phyloP scores from a whole-genome alignment of 1,284 basidiomycete species.

The Marasmius sp. region DNA sequence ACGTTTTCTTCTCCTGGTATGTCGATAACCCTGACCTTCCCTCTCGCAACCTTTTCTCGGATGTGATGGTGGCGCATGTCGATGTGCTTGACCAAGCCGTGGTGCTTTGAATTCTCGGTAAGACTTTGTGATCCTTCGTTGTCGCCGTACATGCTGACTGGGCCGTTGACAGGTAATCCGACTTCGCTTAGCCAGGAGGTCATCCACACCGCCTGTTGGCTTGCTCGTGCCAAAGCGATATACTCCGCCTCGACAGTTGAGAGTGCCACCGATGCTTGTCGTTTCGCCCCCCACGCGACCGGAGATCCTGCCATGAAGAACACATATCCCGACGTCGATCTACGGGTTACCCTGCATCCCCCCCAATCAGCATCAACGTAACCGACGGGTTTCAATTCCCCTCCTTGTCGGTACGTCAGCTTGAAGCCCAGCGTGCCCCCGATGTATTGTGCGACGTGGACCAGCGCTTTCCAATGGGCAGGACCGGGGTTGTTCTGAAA shows the following conservation, averaged over 20 bases:
- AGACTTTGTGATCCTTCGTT: slow-evolving; percentile 29
- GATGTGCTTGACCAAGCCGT: slow-evolving; percentile 37
- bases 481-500: slow-evolving; percentile 11
- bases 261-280: slow-evolving; percentile 25
- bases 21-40: slow-evolving; percentile 20
- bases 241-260: slow-evolving; percentile 26
- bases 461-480: slow-evolving; percentile 21
- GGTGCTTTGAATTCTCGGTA: slow-evolving; percentile 21
- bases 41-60: slow-evolving; percentile 28
- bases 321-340: neutral
- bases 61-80: slow-evolving; percentile 29
- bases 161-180: neutral
- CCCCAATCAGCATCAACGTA: neutral
- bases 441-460: slow-evolving; percentile 30
- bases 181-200: slow-evolving; percentile 20
- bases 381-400: neutral
- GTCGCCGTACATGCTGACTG: slow-evolving; percentile 20
- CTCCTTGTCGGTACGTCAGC: neutral
- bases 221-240: slow-evolving; percentile 24
- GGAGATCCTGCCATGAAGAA: slow-evolving; percentile 18
- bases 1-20: slow-evolving; percentile 26
- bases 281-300: slow-evolving; percentile 24
- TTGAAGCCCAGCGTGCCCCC: slow-evolving; percentile 23
- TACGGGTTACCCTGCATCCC: neutral
- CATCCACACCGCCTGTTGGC: slow-evolving; percentile 28